Evolutionary conservation across 257 asterid species (phyloP), one percentile per base, ranked within the genome.

Genomic region (Asclepias syriaca): DNA sequence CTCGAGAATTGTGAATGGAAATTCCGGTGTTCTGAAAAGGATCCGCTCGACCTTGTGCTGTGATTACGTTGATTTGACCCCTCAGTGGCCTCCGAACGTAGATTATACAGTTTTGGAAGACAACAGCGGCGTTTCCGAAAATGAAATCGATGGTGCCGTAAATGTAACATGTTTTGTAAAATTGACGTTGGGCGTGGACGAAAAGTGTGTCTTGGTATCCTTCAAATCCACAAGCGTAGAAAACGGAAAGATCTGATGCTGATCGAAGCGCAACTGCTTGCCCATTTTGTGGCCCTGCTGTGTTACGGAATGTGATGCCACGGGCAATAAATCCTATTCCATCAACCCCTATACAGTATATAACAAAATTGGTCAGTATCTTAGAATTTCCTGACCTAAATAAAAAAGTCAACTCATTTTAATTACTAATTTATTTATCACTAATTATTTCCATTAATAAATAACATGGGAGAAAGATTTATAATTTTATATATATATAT

Each of bases 21-120:
- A 93, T 90, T 4, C 91, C 98, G 8, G 97, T 89, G 75, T 93
- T 93, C 51, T 93, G 98, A 69, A 83, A 89, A n/a, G 96, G 98
- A 72, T 93, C 98, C 3, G 82, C 91, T 59, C 98, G 87, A 3
- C 97, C 98, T 76, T 93, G 98, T 7, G 98, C 98, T 0, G 98
- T 93, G 55, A 93, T 68, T 29, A 84, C 84, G 68, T 90, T 90
- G 0, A 85, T 86, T 74, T 92, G 96, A 8, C 96, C 97, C 71
- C 34, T 27, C 0, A 90, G 65, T 19, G 98, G 98, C 68, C 75
- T 87, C 0, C 98, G 77, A 45, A 85, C 96, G 74, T 84, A 92
- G 78, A 92, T 84, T n/a, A 78, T 65, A 81, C 94, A 90, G 77
- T 81, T 89, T 8, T 93, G 98, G 72, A 93, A 72, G 2, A 90